These are phyloP conservation scores for Balansia obtecta DNA, from an alignment of 2,329 filamentous ascomycete species.

Conservation along the genomic window DNA sequence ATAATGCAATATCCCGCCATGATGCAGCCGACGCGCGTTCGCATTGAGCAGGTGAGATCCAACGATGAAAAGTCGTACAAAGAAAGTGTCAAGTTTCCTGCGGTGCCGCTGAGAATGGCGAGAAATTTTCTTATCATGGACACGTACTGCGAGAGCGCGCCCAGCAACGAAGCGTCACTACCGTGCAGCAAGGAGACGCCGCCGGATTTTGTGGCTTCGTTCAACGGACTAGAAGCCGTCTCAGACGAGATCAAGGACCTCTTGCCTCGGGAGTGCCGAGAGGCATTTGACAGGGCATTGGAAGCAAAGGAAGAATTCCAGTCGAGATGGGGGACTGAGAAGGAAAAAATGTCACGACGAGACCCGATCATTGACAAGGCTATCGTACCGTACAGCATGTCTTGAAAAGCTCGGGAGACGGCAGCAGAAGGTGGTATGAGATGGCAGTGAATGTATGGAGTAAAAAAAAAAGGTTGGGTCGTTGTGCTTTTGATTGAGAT, in stretches of 20 bases:
- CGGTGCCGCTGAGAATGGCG: slow-evolving; percentile 34
- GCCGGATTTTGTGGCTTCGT: slow-evolving; percentile 37
- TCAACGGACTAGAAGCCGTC: slow-evolving; percentile 51
- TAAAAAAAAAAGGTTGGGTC: background rate
- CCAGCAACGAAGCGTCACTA: slow-evolving; percentile 31
- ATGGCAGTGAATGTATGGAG: background rate
- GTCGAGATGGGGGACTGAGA: slow-evolving; percentile 59
- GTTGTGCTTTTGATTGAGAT: no score
- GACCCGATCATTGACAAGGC: slow-evolving; percentile 50
- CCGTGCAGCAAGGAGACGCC: slow-evolving; percentile 31
- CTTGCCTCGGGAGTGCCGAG: slow-evolving; percentile 57
- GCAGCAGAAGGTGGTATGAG: background rate
- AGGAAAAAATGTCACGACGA: slow-evolving; percentile 37
- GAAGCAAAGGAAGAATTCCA: slow-evolving; percentile 60
- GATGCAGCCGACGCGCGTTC: slow-evolving; percentile 81
- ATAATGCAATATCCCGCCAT: slow-evolving; percentile 72
- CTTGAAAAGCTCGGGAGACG: slow-evolving; percentile 1
- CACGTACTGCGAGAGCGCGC: slow-evolving; percentile 38
- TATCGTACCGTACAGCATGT: slow-evolving; percentile 45
- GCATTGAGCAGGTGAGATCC: slow-evolving; percentile 56
- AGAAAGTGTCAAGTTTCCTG: slow-evolving; percentile 28
- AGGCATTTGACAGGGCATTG: slow-evolving; percentile 57
- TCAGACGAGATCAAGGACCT: slow-evolving; percentile 52
- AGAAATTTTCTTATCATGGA: slow-evolving; percentile 47
- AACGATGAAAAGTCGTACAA: slow-evolving; percentile 15